Base-by-base conservation (phyloP, 345 rosid species). In the Eucalyptus brandiana region DNA sequence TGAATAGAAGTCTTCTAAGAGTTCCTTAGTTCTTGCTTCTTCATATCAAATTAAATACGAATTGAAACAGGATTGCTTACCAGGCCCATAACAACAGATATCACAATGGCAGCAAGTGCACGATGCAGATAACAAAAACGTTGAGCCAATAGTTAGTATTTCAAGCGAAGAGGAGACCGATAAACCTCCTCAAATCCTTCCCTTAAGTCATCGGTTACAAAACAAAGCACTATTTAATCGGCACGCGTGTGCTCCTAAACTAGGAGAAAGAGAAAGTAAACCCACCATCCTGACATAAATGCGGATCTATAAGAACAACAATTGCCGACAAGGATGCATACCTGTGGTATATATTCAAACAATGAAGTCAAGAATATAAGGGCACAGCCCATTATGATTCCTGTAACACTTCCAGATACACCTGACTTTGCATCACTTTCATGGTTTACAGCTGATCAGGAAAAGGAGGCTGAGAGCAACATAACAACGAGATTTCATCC, bases 391-490 rank as follows among this genome's bases (percentile, higher is more conserved):
- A 97, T 96, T 91, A 95, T 94, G 76, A 94, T 92, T 90, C 99
- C 98, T 48, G 97, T 91, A 90, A 98, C 37, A 92, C 96, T 69
- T 89, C 98, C 99, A 51, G 99, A 93, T 88, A 98, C 90, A 88
- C 99, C 98, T 40, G 99, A 93, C 94, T 94, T 98, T 30, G 99
- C 98, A 89, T 97, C 99, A 92, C 97, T 96, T 91, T 97, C 99
- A 91, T 96, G 96, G 92, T 94, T 98, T 90, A 97, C 99, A 37
- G 99, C 99, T 89, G 99, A 98, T 93, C 99, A 93, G 88, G 99
- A 98, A 92, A 98, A 98, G 88, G 99, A 97, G 90, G 98, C 99
- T 96, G 92, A 91, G 16, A 72, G 86, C 42, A 72, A 37, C 67
- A 86, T 21, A 62, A 42, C 40, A 87, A 62, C 28, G 67, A 24